Conservation (phyloP, 2,329 filamentous ascomycete species). For the Colletotrichum neosansevieriae region DNA sequence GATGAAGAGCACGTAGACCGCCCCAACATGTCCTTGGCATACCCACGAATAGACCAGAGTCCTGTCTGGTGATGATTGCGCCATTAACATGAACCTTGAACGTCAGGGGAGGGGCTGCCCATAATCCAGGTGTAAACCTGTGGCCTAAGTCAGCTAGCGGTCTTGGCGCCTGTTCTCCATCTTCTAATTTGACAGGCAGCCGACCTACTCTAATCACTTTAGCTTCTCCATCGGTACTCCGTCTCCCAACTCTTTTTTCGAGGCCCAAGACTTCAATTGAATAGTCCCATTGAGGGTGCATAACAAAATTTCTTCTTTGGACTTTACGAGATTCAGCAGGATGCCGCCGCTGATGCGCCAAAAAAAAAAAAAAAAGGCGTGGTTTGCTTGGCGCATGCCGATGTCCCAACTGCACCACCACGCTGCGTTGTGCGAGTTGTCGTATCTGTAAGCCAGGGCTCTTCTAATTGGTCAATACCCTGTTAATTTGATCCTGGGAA, state of each 20-base stretch:
- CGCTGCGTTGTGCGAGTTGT: not conserved
- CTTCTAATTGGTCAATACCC: conserved; percentile 15
- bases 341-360: not conserved
- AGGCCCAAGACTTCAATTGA: not conserved
- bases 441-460: not conserved
- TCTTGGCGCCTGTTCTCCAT: not conserved
- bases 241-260: not conserved
- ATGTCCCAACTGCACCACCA: conserved; percentile 6
- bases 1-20: not conserved
- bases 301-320: not conserved
- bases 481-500: not conserved
- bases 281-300: not conserved
- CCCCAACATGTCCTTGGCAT: conserved; percentile 1
- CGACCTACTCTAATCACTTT: no score
- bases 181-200: not conserved
- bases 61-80: no score
- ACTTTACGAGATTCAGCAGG: conserved; percentile 5
- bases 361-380: not conserved
- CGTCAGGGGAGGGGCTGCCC: no score
- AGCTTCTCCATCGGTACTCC: not conserved
- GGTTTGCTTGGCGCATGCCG: not conserved
- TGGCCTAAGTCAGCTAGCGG: not conserved
- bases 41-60: no score
- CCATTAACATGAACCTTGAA: no score
- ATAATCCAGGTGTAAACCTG: not conserved